These are phyloP conservation scores for Trichoderma sp. DNA, from an alignment of 2,329 filamentous ascomycete genomes.

Conservation along the genomic window DNA sequence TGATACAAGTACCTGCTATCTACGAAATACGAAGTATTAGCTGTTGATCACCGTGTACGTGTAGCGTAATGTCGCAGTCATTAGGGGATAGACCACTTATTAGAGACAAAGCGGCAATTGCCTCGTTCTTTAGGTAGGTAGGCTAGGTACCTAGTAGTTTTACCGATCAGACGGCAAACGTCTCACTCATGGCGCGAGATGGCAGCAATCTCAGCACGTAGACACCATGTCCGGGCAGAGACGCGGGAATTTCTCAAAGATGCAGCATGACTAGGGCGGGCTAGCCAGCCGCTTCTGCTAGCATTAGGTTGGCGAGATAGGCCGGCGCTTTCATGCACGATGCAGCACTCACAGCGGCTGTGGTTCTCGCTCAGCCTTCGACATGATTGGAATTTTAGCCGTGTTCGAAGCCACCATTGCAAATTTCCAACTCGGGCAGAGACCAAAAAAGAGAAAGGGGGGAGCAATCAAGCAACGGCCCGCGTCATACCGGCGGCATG, in stretches of 20 bases:
- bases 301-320: neutral
- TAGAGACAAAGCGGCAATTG: neutral
- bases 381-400: neutral
- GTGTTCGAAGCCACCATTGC: neutral
- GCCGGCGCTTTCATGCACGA: slow-evolving; percentile 9
- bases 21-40: neutral
- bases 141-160: neutral
- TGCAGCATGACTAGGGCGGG: neutral
- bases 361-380: slow-evolving; percentile 12
- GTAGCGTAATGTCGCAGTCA: neutral
- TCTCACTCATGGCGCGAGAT: neutral
- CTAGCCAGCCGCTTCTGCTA: neutral
- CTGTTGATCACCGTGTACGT: neutral
- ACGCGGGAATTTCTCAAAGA: slow-evolving; percentile 1
- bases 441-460: neutral
- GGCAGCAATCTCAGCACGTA: neutral
- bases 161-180: neutral
- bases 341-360: slow-evolving; percentile 2
- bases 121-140: neutral
- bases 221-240: neutral
- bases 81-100: neutral
- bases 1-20: neutral
- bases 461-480: neutral
- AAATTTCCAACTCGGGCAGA: neutral
- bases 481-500: neutral